These are phyloP conservation scores for Amanita pallidorosea DNA, from an alignment of 768 basidiomycete species.

Conservation along the genomic window DNA sequence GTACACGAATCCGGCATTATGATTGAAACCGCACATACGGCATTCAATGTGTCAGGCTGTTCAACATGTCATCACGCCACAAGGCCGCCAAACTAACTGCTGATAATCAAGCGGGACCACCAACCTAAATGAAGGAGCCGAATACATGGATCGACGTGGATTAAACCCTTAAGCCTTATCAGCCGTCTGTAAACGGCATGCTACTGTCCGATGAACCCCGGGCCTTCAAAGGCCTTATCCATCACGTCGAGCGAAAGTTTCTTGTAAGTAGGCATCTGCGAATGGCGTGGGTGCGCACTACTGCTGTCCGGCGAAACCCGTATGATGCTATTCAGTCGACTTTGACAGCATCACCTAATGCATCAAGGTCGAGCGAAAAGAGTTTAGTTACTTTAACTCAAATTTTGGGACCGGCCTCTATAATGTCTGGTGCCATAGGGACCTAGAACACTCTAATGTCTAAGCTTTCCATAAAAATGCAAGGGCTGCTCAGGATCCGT, in stretches of 20 bases:
- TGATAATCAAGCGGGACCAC: no score
- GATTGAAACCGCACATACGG: neutral
- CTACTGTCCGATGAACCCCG: neutral
- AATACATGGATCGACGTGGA: neutral
- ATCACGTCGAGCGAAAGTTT: neutral
- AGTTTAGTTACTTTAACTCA: neutral
- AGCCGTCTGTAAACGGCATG: no score
- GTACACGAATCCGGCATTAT: neutral
- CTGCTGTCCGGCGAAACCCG: neutral
- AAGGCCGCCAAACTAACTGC: no score
- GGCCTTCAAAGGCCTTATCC: neutral
- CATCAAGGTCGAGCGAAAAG: neutral
- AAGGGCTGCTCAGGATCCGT: neutral
- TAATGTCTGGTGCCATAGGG: neutral
- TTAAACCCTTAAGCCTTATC: no score
- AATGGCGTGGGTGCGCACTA: no score
- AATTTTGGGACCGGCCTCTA: neutral
- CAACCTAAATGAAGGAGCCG: neutral
- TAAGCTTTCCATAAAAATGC: neutral
- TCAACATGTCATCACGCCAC: neutral
- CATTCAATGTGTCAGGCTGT: neutral
- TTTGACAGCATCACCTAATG: neutral
- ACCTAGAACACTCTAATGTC: neutral
- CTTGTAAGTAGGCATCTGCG: no score
- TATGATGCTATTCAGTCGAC: neutral